Percentiles rank a stretch among this genome's conserved stretches.
These are phyloP conservation scores for Colletotrichum sp. DNA, from an alignment of 2,329 filamentous ascomycete species.

Conservation along the genomic window DNA sequence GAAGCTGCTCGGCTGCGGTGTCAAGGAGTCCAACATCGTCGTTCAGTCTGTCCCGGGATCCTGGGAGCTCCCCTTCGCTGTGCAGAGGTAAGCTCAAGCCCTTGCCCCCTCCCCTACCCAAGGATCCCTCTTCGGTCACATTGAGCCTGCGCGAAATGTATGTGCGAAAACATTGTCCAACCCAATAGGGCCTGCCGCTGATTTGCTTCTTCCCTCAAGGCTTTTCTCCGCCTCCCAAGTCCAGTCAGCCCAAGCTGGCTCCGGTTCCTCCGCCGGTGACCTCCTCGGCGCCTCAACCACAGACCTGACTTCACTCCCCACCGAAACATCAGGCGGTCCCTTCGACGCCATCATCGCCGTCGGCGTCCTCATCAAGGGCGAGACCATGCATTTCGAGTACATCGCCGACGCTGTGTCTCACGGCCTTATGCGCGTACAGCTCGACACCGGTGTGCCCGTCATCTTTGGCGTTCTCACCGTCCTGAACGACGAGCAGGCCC, in stretches of 20 bases:
- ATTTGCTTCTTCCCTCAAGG: slow-evolving; percentile 44
- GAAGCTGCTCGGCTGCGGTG: slow-evolving; percentile 78
- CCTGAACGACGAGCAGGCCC: slow-evolving; percentile 85
- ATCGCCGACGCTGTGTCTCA: slow-evolving; percentile 91
- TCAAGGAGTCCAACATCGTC: slow-evolving; percentile 87
- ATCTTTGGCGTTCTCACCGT: slow-evolving; percentile 93
- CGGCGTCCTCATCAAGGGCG: slow-evolving; percentile 96
- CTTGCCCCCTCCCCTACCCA: slow-evolving; percentile 3
- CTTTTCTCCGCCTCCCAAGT: slow-evolving; percentile 87
- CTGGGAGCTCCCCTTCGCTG: slow-evolving; percentile 92
- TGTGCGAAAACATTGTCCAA: not conserved
- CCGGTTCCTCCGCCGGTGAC: slow-evolving; percentile 72
- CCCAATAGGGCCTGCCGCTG: not conserved
- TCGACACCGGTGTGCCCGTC: slow-evolving; percentile 88
- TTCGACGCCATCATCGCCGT: slow-evolving; percentile 97
- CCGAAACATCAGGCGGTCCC: slow-evolving; percentile 56
- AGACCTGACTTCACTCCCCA: slow-evolving; percentile 64
- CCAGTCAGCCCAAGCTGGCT: slow-evolving; percentile 71
- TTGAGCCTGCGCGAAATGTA: not conserved
- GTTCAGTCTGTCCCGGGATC: slow-evolving; percentile 89
- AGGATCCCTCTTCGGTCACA: not conserved
- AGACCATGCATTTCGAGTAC: slow-evolving; percentile 99
- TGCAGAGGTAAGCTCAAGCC: slow-evolving; percentile 69
- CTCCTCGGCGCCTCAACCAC: slow-evolving; percentile 73
- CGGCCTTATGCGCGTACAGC: slow-evolving; percentile 91